Conservation (phyloP, 108 stramenopile genomes). For the Nitzschia inconspicua region DNA sequence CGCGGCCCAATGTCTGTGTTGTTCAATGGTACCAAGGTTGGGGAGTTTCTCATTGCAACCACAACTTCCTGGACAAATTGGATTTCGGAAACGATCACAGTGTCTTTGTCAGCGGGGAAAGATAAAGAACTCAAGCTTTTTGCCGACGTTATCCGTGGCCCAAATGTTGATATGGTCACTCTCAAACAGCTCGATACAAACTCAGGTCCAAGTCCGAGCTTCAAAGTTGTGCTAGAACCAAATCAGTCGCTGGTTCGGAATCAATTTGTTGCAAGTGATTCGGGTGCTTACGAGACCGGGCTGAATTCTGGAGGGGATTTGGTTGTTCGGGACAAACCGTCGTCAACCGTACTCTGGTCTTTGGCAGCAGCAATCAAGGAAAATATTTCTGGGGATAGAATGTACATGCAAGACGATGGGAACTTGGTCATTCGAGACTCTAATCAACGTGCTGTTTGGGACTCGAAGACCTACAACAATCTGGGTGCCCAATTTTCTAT, state of each 20-base stretch:
- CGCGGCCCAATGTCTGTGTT: constrained; percentile 26
- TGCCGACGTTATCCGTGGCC: constrained; percentile 4
- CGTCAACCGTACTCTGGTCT: neutral
- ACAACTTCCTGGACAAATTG: constrained; percentile 10
- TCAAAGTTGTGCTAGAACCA: neutral
- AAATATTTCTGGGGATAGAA: neutral
- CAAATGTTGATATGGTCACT: constrained; percentile 11
- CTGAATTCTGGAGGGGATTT: neutral
- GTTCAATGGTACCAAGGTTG: constrained; percentile 12
- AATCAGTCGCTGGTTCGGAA: neutral
- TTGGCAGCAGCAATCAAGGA: neutral
- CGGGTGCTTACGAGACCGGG: neutral
- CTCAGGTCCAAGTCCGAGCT: neutral
- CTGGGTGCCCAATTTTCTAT: neutral
- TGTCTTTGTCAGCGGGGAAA: constrained; percentile 2
- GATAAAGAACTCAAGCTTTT: neutral
- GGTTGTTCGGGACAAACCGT: neutral
- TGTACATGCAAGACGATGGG: constrained; percentile 1
- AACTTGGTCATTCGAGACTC: neutral
- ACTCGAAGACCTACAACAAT: neutral
- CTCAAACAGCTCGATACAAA: neutral
- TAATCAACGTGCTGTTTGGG: neutral
- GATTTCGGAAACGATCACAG: constrained; percentile 12
- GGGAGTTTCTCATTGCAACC: constrained; percentile 1
- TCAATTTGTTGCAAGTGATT: neutral